Base-by-base conservation (phyloP, 805 yeast genomes). In the Jamesozyma spencerorum region DNA sequence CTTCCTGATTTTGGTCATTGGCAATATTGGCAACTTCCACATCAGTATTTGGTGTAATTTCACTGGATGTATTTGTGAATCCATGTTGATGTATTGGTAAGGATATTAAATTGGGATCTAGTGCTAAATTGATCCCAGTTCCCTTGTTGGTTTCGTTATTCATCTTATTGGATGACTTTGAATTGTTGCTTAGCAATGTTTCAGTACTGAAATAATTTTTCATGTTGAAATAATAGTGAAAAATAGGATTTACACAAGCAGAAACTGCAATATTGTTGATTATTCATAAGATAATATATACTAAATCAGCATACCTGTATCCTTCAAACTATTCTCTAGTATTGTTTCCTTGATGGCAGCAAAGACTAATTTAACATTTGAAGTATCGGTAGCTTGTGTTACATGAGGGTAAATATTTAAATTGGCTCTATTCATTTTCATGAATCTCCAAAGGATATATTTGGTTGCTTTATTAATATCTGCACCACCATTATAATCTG, bases 311-410 rank as follows among this genome's bases (percentile, higher is more conserved):
- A 84, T 71, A 24, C 92, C 92, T 39, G 85, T 78, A 51, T 82
- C 90, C 57, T 77, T 77, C 49, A 84, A 70, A 15, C 83, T 69
- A 55, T 83, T 84, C 49, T 83, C 86, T 55, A 85, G 68, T 36
- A 84, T 78, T 3, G 87, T 81, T 56, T 84, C 92, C 53, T 78
- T 79, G 30, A 84, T 85, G 6, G 90, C 88, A 11, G 86, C 87
- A 64, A 84, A 81, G 5, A 87, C 95, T 52, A 86, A 65, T 54
- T 82, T 78, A 46, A 88, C 86, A 61, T 87, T 87, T 22, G 85
- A 78, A 5, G 96, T 87, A 58, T 87, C 95, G 0, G 95, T 87
- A 0, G 96, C 96, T 62, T 87, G 95, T 3, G 97, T 87, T 18
- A 87, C 83, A 60, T 87, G 94, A 11, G 96, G 95, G 53, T 83